A percentile compares a stretch with the other conserved stretches of the same genome.
phyloP scores from a whole-genome alignment of 2,329 filamentous ascomycete genomes.

The Hypoxylon sp. region DNA sequence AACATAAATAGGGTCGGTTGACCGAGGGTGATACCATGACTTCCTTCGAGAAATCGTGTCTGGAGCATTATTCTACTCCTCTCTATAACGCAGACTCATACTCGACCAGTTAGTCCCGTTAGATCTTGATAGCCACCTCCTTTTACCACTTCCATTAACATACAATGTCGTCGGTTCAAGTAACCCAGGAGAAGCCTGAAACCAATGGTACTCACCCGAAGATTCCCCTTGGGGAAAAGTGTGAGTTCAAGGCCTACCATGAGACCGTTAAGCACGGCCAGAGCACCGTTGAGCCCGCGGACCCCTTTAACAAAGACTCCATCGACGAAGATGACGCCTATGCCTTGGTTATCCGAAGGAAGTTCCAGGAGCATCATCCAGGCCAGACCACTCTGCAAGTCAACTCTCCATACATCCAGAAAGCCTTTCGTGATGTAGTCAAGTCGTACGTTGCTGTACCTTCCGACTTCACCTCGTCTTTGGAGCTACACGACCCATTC shows the following conservation, averaged over 20 bases:
- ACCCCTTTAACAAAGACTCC: slow-evolving; percentile 45
- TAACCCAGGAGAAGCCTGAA: neutral
- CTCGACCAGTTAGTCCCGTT: neutral
- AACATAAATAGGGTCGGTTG: slow-evolving; percentile 6
- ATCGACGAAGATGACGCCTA: slow-evolving; percentile 43
- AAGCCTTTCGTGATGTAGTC: slow-evolving; percentile 47
- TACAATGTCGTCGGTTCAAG: slow-evolving; percentile 11
- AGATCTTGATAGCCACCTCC: neutral
- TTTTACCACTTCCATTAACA: neutral
- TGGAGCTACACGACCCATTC: slow-evolving; percentile 46
- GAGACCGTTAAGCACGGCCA: slow-evolving; percentile 38
- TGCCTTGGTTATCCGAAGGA: slow-evolving; percentile 47
- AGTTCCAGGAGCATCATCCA: slow-evolving; percentile 37
- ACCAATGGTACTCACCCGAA: neutral
- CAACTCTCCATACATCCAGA: slow-evolving; percentile 50
- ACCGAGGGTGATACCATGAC: neutral
- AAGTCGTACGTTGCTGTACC: slow-evolving; percentile 45
- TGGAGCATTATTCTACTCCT: neutral
- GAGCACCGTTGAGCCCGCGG: slow-evolving; percentile 32
- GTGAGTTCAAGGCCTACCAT: slow-evolving; percentile 49
- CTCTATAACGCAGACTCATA: neutral
- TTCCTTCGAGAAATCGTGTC: neutral
- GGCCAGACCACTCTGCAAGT: slow-evolving; percentile 44
- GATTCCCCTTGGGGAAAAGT: slow-evolving; percentile 39
- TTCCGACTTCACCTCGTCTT: slow-evolving; percentile 47